Evolutionary conservation across 345 rosid genomes (phyloP).

Genomic region (Rubroshorea leprosula): DNA sequence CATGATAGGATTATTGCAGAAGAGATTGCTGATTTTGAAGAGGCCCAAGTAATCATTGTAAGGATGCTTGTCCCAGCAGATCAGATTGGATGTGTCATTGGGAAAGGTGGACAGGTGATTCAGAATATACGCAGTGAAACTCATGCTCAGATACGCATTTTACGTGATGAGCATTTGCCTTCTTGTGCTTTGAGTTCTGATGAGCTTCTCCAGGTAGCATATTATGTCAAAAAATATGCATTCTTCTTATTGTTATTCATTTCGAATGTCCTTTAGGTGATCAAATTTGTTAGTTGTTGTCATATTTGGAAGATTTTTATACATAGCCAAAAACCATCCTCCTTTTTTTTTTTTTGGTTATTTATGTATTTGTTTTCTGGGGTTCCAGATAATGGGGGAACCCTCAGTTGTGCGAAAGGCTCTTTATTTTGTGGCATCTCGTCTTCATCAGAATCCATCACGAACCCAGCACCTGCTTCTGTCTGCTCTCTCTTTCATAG

Average conservation of each 20-base stretch:
- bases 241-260: background rate
- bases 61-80: conserved; percentile 64
- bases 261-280: too few species aligned
- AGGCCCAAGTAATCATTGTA: conserved; percentile 28
- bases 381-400: conserved; percentile 50
- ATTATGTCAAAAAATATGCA: conserved; percentile 6
- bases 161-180: conserved; percentile 47
- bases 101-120: conserved; percentile 64
- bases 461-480: conserved; percentile 50
- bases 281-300: too few species aligned
- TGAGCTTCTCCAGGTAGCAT: conserved; percentile 68
- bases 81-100: conserved; percentile 72
- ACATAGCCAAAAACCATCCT: too few species aligned
- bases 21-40: conserved; percentile 33
- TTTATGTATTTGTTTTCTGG: conserved; percentile 9
- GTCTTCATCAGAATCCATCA: conserved; percentile 66
- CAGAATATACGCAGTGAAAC: conserved; percentile 49
- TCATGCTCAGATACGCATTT: conserved; percentile 54
- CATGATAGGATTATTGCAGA: conserved; percentile 47
- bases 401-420: conserved; percentile 45
- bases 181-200: conserved; percentile 48
- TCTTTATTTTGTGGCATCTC: conserved; percentile 42
- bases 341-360: background rate
- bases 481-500: conserved; percentile 34
- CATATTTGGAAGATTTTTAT: too few species aligned